phyloP scores from a whole-genome alignment of 495 filamentous ascomycete species.

The Choiromyces venosus region DNA sequence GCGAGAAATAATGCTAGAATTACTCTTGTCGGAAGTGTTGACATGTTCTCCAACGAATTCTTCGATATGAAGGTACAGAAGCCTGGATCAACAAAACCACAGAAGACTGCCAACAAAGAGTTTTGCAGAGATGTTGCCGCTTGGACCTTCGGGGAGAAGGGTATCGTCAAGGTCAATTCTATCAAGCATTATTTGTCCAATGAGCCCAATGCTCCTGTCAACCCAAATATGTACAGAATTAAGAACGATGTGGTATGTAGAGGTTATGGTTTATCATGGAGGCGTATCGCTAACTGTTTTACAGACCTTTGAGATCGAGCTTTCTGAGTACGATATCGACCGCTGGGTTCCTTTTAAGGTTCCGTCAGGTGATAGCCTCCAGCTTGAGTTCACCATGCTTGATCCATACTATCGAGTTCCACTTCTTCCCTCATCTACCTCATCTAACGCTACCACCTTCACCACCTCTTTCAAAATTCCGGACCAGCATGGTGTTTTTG shows the following conservation, averaged over 20 bases:
- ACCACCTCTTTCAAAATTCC: slow-evolving; percentile 71
- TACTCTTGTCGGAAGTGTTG: slow-evolving; percentile 75
- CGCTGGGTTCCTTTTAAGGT: slow-evolving; percentile 67
- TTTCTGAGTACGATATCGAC: slow-evolving; percentile 74
- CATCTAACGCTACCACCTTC: slow-evolving; percentile 66
- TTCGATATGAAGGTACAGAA: slow-evolving; percentile 73
- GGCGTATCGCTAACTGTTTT: slow-evolving; percentile 33
- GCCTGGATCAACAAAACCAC: slow-evolving; percentile 52
- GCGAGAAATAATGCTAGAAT: slow-evolving; percentile 89
- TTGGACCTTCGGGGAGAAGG: slow-evolving; percentile 93
- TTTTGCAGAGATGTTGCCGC: slow-evolving; percentile 76
- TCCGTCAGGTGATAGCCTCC: slow-evolving; percentile 63
- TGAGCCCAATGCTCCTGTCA: slow-evolving; percentile 50
- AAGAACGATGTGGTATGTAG: slow-evolving; percentile 90
- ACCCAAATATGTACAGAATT: slow-evolving; percentile 87
- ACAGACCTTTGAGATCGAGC: slow-evolving; percentile 78
- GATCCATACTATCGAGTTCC: slow-evolving; percentile 93
- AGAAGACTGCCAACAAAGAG: slow-evolving; percentile 67
- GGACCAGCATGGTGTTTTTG: slow-evolving; percentile 97
- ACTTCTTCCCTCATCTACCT: slow-evolving; percentile 55
- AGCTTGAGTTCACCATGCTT: slow-evolving; percentile 97
- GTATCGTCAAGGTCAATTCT: slow-evolving; percentile 77
- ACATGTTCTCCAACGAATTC: slow-evolving; percentile 84
- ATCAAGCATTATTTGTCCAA: slow-evolving; percentile 71
- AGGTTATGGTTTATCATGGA: slow-evolving; percentile 5